Percentiles rank a stretch among this genome's conserved stretches.
Conservation (phyloP, 1,284 basidiomycete species). For the Ceratobasidium sp. region DNA sequence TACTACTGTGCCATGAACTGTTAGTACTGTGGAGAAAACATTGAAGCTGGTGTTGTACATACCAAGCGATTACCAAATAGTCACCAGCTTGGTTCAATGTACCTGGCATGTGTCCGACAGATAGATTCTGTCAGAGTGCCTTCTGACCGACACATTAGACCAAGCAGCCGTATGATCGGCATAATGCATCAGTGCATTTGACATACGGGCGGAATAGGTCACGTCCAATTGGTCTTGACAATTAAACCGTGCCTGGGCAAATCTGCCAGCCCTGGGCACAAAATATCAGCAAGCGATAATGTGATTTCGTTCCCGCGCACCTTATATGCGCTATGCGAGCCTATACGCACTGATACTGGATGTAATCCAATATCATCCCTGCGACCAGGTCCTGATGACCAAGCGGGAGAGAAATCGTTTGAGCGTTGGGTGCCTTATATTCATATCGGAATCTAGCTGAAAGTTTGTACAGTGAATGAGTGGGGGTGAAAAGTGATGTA, state of each 20-base stretch:
- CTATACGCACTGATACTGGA: background rate
- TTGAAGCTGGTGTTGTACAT: background rate
- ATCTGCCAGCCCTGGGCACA: conserved; percentile 2
- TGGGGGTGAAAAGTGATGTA: no score
- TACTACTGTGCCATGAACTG: no score
- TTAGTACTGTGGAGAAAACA: background rate
- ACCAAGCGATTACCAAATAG: background rate
- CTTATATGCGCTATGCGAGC: background rate
- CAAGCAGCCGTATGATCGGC: background rate
- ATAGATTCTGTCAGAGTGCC: background rate
- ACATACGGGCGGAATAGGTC: background rate
- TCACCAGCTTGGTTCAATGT: background rate
- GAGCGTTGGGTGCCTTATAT: no score
- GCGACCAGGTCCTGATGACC: background rate
- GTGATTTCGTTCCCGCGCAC: background rate
- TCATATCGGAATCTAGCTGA: no score
- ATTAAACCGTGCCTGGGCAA: background rate
- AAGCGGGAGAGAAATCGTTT: no score
- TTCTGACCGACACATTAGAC: background rate
- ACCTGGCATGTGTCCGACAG: background rate
- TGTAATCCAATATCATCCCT: background rate
- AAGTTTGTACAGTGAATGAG: no score
- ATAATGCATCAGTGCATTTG: background rate
- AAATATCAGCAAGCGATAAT: no score
- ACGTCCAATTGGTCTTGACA: background rate